Evolutionary conservation across 1,284 basidiomycete species (phyloP).

Genomic region (Pulveroboletus sp.): DNA sequence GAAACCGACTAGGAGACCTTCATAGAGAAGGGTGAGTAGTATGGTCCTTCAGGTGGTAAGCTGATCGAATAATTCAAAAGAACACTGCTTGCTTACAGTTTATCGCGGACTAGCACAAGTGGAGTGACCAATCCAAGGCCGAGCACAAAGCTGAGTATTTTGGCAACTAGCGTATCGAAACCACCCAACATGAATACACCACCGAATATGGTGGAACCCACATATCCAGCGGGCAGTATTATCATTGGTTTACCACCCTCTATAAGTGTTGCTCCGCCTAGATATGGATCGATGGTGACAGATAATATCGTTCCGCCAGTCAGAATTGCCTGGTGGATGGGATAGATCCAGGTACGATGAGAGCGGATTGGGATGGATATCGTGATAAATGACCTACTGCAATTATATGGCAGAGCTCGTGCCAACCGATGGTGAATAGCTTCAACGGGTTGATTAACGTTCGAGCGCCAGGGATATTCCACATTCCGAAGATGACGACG

Average conservation of each 20-base stretch:
- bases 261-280: constrained; percentile 76
- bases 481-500: constrained; percentile 76
- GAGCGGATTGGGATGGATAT: background rate
- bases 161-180: constrained; percentile 75
- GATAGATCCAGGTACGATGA: constrained; percentile 9
- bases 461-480: constrained; percentile 75
- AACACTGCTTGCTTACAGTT: constrained; percentile 52
- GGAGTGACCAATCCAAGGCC: constrained; percentile 72
- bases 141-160: constrained; percentile 78
- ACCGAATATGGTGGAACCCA: constrained; percentile 77
- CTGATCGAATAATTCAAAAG: background rate
- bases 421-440: constrained; percentile 79
- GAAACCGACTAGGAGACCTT: constrained; percentile 74
- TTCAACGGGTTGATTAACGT: constrained; percentile 77
- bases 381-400: constrained; percentile 45
- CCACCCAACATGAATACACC: constrained; percentile 74
- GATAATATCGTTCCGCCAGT: constrained; percentile 72
- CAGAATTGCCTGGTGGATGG: constrained; percentile 54
- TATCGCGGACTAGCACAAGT: constrained; percentile 75
- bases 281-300: constrained; percentile 77
- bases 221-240: constrained; percentile 71
- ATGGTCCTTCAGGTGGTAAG: constrained; percentile 56
- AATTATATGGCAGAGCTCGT: constrained; percentile 79
- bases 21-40: constrained; percentile 67
- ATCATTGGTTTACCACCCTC: constrained; percentile 67